Evolutionary conservation across 2,329 filamentous ascomycete genomes (phyloP).

Genomic region (Neophaeococcomyces mojaviensis): DNA sequence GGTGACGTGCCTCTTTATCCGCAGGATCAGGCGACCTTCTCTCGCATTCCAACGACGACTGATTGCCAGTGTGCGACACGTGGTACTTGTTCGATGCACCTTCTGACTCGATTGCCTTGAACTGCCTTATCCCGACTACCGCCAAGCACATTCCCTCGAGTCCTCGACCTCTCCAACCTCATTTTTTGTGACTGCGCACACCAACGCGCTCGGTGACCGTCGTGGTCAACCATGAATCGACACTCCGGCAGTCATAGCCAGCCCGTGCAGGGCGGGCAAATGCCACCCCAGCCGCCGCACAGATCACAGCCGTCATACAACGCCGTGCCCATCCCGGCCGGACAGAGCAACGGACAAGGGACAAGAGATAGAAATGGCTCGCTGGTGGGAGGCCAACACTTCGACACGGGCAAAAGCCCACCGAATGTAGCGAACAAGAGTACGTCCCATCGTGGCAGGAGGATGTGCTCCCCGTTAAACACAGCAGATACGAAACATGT

Average conservation of each 20-base stretch:
- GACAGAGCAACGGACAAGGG: background rate
- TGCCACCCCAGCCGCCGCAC: background rate
- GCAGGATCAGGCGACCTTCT: no score
- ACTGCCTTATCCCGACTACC: background rate
- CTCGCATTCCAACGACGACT: no score
- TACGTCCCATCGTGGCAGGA: conserved; percentile 14
- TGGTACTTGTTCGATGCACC: no score
- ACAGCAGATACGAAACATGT: conserved; percentile 83
- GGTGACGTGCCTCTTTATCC: no score
- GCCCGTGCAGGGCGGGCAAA: background rate
- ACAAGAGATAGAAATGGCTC: conserved; percentile 7
- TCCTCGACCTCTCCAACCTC: background rate
- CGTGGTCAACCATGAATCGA: conserved; percentile 9
- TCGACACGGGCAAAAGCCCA: conserved; percentile 41
- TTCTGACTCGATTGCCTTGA: conserved; percentile 2
- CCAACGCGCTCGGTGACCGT: background rate
- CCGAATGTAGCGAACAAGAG: conserved; percentile 39
- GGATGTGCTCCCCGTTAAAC: background rate
- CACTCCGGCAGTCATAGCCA: conserved; percentile 2
- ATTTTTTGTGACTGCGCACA: conserved; percentile 2
- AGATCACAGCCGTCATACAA: conserved; percentile 3
- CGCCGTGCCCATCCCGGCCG: conserved; percentile 1
- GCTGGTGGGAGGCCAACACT: conserved; percentile 18
- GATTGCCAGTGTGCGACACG: no score
- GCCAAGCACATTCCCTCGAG: background rate